phyloP scores from a whole-genome alignment of 2,329 filamentous ascomycete species.

The Aureobasidium sp. region DNA sequence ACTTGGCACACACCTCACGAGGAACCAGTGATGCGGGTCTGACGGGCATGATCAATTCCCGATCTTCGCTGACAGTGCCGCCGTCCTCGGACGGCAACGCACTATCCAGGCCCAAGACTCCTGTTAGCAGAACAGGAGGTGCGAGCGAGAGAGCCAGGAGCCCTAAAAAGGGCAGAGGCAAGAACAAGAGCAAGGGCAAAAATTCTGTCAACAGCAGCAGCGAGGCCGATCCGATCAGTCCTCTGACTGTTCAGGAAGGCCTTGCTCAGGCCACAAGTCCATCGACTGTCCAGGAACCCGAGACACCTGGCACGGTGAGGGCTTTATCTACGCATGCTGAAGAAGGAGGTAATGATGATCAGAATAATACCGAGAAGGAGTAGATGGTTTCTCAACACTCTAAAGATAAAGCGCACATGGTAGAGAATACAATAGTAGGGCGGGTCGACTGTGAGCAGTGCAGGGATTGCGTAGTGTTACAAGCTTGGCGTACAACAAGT shows the following conservation, averaged over 20 bases:
- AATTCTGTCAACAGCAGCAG: background rate
- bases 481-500: background rate
- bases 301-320: background rate
- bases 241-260: background rate
- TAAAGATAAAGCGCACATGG: background rate
- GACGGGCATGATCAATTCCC: slow-evolving; percentile 8
- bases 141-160: slow-evolving; percentile 4
- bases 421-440: background rate
- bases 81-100: background rate
- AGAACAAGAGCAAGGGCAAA: slow-evolving; percentile 10
- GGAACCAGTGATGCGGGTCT: slow-evolving; percentile 24
- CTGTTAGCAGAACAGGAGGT: background rate
- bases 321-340: slow-evolving; percentile 1
- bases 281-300: background rate
- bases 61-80: background rate
- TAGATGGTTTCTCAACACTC: background rate
- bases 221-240: slow-evolving; percentile 5
- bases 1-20: slow-evolving; percentile 22
- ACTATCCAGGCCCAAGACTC: slow-evolving; percentile 6
- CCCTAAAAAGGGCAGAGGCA: slow-evolving; percentile 3
- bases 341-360: background rate
- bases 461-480: background rate
- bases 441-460: no score
- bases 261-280: background rate
- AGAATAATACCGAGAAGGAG: background rate